These are phyloP conservation scores for Ogataea salicorniae DNA, from an alignment of 805 yeast genomes.

Conservation along the genomic window DNA sequence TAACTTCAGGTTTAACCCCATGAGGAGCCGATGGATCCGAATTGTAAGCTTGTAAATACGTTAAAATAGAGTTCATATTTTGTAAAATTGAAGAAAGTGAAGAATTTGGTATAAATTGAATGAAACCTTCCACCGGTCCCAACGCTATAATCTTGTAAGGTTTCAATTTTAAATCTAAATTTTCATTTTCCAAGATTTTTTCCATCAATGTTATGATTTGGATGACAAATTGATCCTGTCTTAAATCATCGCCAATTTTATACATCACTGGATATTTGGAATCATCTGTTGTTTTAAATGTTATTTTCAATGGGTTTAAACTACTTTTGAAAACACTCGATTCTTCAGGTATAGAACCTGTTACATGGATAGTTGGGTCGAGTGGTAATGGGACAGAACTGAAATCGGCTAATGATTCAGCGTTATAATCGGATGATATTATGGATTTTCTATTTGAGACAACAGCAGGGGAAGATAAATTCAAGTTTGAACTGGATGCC, in stretches of 20 bases:
- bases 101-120: constrained; percentile 91
- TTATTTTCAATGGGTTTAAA: constrained; percentile 79
- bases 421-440: constrained; percentile 4
- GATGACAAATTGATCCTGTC: constrained; percentile 96
- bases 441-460: background rate
- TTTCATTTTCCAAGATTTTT: constrained; percentile 78
- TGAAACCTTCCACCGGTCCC: constrained; percentile 84
- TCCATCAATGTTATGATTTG: constrained; percentile 92
- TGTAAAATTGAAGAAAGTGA: constrained; percentile 78
- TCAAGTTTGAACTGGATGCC: constrained; percentile 4
- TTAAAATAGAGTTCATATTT: constrained; percentile 67
- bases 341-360: constrained; percentile 75
- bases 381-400: constrained; percentile 68
- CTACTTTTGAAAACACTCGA: constrained; percentile 89
- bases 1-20: constrained; percentile 56
- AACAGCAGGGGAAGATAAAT: constrained; percentile 2
- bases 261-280: constrained; percentile 75
- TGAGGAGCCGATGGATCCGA: constrained; percentile 44
- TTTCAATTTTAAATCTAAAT: constrained; percentile 77
- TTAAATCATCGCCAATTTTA: constrained; percentile 90
- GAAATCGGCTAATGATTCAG: constrained; percentile 32
- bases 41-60: constrained; percentile 61
- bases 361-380: constrained; percentile 70
- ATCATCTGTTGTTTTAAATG: constrained; percentile 57
- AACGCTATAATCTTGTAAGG: constrained; percentile 92